These are phyloP conservation scores for Colletotrichum abscissum DNA, from an alignment of 2,329 filamentous ascomycete species.

Conservation along the genomic window DNA sequence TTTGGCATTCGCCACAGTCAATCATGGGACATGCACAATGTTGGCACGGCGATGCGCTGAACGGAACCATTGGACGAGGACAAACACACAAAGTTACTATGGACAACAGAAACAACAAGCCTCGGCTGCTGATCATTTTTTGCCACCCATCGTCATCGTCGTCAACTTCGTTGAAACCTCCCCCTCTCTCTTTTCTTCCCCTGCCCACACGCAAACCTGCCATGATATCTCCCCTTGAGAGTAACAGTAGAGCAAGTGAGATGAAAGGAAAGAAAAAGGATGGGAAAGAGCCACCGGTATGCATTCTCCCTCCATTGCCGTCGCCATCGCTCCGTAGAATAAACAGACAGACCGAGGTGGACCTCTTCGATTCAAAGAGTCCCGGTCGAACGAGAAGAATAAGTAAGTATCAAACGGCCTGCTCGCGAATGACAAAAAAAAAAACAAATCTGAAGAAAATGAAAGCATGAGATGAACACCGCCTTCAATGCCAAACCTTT, in stretches of 20 bases:
- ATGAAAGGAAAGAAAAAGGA: background rate
- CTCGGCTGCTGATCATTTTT: slow-evolving; percentile 2
- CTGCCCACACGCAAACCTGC: background rate
- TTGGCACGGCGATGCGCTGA: background rate
- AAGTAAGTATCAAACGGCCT: background rate
- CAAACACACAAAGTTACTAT: background rate
- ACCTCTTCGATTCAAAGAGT: background rate
- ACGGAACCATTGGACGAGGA: background rate
- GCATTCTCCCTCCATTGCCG: background rate
- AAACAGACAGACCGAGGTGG: slow-evolving; percentile 18
- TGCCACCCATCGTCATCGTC: slow-evolving; percentile 8
- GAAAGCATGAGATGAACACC: slow-evolving; percentile 15
- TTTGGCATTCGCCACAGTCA: background rate
- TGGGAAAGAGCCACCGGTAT: background rate
- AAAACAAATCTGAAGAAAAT: background rate
- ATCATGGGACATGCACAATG: background rate
- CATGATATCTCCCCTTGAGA: background rate
- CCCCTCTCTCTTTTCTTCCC: background rate
- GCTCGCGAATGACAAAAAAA: background rate
- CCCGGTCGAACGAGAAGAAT: slow-evolving; percentile 1
- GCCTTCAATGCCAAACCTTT: slow-evolving; percentile 28
- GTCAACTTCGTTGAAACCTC: background rate
- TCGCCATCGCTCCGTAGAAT: background rate
- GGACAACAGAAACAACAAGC: background rate
- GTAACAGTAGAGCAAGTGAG: background rate